Evolutionary conservation across 2,329 filamentous ascomycete genomes (phyloP).

Genomic region (Talaromyces amestolkiae): DNA sequence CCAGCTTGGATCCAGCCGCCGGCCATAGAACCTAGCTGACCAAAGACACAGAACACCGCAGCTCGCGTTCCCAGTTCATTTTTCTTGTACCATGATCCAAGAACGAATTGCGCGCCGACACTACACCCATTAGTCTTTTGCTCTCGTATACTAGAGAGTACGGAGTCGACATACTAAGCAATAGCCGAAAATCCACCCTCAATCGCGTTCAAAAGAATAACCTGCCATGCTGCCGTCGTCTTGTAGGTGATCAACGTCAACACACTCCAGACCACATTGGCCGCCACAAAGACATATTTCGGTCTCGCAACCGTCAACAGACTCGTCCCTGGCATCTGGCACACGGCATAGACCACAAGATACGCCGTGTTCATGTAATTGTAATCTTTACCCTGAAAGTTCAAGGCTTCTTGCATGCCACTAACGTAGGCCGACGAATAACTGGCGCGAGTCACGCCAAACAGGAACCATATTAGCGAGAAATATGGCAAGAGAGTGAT

Average conservation of each 20-base stretch:
- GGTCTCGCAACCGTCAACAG: slow-evolving; percentile 38
- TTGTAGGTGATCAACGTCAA: slow-evolving; percentile 46
- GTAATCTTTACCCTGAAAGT: slow-evolving; percentile 41
- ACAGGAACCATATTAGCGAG: slow-evolving; percentile 50
- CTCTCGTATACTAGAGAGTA: no score
- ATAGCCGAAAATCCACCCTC: slow-evolving; percentile 47
- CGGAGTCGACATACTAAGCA: slow-evolving; percentile 34
- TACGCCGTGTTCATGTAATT: slow-evolving; percentile 42
- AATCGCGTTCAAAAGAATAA: slow-evolving; percentile 46
- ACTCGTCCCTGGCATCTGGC: slow-evolving; percentile 47
- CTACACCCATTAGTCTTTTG: background rate
- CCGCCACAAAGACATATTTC: slow-evolving; percentile 45
- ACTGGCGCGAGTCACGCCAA: slow-evolving; percentile 46
- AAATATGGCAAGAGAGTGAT: slow-evolving; percentile 46
- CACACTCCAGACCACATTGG: slow-evolving; percentile 46
- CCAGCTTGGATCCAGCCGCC: slow-evolving; percentile 42
- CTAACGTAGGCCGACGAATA: slow-evolving; percentile 47
- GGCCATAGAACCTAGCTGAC: slow-evolving; percentile 43
- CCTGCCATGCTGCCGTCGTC: slow-evolving; percentile 44
- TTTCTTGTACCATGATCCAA: slow-evolving; percentile 66
- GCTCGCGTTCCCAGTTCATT: slow-evolving; percentile 23
- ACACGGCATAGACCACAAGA: slow-evolving; percentile 45
- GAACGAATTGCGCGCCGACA: slow-evolving; percentile 62
- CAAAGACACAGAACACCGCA: slow-evolving; percentile 46
- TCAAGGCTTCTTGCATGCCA: slow-evolving; percentile 41